Evolutionary conservation across 2,329 filamentous ascomycete species (phyloP).

Genomic region (Nannizzia gypsea): DNA sequence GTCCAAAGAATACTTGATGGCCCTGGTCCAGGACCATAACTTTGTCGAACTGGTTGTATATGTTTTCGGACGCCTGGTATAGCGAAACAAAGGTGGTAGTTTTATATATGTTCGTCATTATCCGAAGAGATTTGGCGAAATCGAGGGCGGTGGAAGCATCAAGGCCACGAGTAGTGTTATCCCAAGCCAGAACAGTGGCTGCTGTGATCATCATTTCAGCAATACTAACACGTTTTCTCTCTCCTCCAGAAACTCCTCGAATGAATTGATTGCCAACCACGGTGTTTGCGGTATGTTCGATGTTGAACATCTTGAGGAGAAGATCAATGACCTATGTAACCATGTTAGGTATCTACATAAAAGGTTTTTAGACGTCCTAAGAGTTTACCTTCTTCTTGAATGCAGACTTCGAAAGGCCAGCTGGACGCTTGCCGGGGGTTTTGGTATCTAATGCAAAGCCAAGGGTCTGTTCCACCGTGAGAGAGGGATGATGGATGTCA

Average conservation of each 20-base stretch:
- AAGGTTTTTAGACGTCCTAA: not conserved
- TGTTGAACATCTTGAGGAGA: conserved; percentile 85
- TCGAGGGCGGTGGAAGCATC: conserved; percentile 58
- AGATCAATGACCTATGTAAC: conserved; percentile 51
- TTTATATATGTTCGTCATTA: conserved; percentile 73
- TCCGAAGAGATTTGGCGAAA: conserved; percentile 57
- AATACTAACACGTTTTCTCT: conserved; percentile 69
- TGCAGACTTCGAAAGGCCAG: conserved; percentile 56
- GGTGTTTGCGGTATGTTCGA: conserved; percentile 75
- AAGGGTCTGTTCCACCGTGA: conserved; percentile 80
- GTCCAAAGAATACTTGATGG: conserved; percentile 64
- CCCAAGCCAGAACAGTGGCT: conserved; percentile 61
- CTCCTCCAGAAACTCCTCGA: conserved; percentile 67
- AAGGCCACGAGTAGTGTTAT: conserved; percentile 59
- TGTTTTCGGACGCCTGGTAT: conserved; percentile 75
- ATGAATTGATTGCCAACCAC: conserved; percentile 74
- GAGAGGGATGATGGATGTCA: conserved; percentile 70
- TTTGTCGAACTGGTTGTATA: conserved; percentile 71
- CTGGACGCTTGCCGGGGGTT: conserved; percentile 66
- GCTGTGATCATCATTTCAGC: conserved; percentile 71
- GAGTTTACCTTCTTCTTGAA: conserved; percentile 53
- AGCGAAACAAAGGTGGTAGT: conserved; percentile 76
- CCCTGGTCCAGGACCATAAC: conserved; percentile 70
- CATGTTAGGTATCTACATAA: not conserved
- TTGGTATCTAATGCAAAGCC: conserved; percentile 77